phyloP scores from a whole-genome alignment of 169 alveolate genomes.

The Amoebophrya sp. region DNA sequence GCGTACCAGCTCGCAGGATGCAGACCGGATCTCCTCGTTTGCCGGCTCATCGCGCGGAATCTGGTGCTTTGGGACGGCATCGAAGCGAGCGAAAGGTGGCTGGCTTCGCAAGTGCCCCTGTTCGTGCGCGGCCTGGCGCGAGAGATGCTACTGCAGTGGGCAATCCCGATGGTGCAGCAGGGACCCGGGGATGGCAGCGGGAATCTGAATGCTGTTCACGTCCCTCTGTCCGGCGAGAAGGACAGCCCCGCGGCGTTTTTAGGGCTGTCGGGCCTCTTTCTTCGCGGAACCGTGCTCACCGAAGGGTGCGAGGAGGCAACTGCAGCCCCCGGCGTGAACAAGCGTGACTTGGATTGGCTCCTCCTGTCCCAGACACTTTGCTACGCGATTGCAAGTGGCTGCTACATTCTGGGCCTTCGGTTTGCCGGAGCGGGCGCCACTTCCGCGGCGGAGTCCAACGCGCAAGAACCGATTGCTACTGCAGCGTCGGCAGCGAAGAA shows the following conservation, averaged over 20 bases:
- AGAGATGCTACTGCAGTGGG: neutral
- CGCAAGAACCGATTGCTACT: too few species aligned
- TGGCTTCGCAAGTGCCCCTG: neutral
- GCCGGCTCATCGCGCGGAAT: neutral
- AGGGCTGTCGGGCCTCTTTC: too few species aligned
- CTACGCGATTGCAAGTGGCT: neutral
- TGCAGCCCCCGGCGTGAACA: neutral
- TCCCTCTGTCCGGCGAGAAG: neutral
- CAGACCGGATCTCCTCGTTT: neutral
- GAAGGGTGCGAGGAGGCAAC: neutral
- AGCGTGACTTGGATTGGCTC: neutral
- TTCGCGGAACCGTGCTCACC: too few species aligned
- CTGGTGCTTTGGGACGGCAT: neutral
- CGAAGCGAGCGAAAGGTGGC: neutral
- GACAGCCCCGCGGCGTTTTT: too few species aligned
- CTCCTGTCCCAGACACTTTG: neutral
- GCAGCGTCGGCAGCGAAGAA: too few species aligned
- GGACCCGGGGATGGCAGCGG: too few species aligned
- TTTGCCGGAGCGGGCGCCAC: neutral
- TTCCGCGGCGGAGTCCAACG: too few species aligned
- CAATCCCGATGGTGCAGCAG: neutral
- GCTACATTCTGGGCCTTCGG: neutral
- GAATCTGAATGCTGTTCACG: neutral
- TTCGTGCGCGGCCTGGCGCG: neutral
- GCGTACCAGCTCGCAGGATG: neutral